These are phyloP conservation scores for Candida sojae DNA, from an alignment of 1,139 yeast genomes.

Conservation along the genomic window DNA sequence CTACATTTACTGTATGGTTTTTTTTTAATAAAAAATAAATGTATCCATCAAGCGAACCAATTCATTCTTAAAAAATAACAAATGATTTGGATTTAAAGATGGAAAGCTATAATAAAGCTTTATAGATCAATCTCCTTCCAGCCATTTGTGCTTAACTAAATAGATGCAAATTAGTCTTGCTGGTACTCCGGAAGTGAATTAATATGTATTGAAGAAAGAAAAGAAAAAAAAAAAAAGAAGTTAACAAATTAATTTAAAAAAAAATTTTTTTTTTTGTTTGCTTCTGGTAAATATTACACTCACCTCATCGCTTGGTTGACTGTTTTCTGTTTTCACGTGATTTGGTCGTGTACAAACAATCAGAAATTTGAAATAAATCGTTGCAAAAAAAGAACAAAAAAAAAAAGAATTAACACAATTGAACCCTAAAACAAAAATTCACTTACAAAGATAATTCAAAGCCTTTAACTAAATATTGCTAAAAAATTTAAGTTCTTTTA, in stretches of 20 bases:
- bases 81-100: conserved; percentile 35
- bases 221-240: conserved; percentile 13
- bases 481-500: no score
- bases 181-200: conserved; percentile 51
- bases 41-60: conserved; percentile 53
- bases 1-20: no score
- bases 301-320: no score
- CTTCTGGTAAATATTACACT: no score
- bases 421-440: no score
- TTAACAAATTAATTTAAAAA: conserved; percentile 7
- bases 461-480: no score
- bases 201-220: conserved; percentile 31
- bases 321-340: no score
- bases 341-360: no score
- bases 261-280: conserved; percentile 4
- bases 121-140: conserved; percentile 41
- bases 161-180: conserved; percentile 43
- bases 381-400: no score
- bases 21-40: conserved; percentile 10
- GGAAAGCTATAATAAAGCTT: conserved; percentile 17
- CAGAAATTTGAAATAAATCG: no score
- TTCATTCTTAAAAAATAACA: conserved; percentile 11
- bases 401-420: no score
- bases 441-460: no score
- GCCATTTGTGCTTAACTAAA: conserved; percentile 55